Conservation (phyloP, 306 rosid species). For the Prunus kanzakura region DNA sequence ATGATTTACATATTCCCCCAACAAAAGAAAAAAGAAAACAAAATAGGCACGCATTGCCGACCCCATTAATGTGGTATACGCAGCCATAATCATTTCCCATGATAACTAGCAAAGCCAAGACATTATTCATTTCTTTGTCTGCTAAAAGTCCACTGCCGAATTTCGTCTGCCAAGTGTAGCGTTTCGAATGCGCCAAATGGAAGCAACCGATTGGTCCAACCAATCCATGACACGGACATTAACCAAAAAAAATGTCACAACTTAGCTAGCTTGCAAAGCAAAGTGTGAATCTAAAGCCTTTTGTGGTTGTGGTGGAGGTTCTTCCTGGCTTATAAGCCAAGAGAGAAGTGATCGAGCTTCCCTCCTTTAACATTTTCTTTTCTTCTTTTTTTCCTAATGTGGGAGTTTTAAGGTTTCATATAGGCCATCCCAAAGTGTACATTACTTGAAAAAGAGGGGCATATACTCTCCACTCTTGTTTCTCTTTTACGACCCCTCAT, state of each 20-base stretch:
- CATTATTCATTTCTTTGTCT: conserved; percentile 40
- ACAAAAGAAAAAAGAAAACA: conserved; percentile 3
- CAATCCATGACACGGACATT: conserved; percentile 28
- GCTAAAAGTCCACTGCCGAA: conserved; percentile 20
- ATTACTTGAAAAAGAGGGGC: conserved; percentile 16
- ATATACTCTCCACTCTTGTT: conserved; percentile 12
- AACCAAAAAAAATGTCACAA: neutral
- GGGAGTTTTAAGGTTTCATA: conserved; percentile 51
- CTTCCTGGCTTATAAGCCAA: neutral
- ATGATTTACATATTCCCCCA: conserved; percentile 30
- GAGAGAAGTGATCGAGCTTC: conserved; percentile 19
- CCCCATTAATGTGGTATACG: conserved; percentile 29
- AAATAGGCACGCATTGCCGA: conserved; percentile 26
- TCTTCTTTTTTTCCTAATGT: conserved; percentile 33
- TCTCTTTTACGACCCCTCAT: conserved; percentile 9
- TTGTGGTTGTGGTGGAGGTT: neutral
- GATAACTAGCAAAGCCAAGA: conserved; percentile 20
- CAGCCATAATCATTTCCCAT: conserved; percentile 24
- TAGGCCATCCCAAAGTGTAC: conserved; percentile 5
- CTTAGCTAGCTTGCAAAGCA: conserved; percentile 5
- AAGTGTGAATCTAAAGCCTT: conserved; percentile 15
- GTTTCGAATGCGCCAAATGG: conserved; percentile 24
- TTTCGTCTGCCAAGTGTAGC: conserved; percentile 40
- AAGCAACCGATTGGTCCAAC: neutral
- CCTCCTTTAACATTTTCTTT: conserved; percentile 11